phyloP scores from a whole-genome alignment of 352 stramenopile species.

The Phytophthora palmivora region DNA sequence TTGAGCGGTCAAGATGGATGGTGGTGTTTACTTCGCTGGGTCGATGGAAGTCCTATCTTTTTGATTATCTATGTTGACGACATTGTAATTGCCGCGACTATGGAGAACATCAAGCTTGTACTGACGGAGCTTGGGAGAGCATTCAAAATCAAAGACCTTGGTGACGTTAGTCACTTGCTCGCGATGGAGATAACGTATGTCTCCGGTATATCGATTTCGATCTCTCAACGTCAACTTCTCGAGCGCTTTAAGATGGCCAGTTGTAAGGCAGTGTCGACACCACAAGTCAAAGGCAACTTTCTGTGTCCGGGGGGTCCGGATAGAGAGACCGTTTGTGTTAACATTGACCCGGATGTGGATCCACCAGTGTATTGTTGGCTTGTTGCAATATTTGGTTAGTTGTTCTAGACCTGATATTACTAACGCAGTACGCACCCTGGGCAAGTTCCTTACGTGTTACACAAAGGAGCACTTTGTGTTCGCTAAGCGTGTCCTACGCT shows the following conservation, averaged over 20 bases:
- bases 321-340: slow-evolving; percentile 11
- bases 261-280: slow-evolving; percentile 6
- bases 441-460: too few species aligned
- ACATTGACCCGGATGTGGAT: slow-evolving; percentile 7
- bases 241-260: slow-evolving; percentile 4
- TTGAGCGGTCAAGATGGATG: slow-evolving; percentile 1
- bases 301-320: slow-evolving; percentile 9
- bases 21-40: neutral
- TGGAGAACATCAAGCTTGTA: slow-evolving; percentile 9
- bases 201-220: neutral
- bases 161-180: slow-evolving; percentile 11
- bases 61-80: slow-evolving; percentile 14
- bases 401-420: too few species aligned
- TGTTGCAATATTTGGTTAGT: slow-evolving; percentile 5
- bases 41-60: slow-evolving; percentile 1
- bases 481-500: too few species aligned
- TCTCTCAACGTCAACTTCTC: slow-evolving; percentile 1
- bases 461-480: too few species aligned
- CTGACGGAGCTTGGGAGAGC: slow-evolving; percentile 5
- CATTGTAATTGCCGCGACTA: slow-evolving; percentile 6
- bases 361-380: too few species aligned
- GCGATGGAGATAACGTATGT: slow-evolving; percentile 17
- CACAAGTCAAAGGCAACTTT: slow-evolving; percentile 20
- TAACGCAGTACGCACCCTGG: too few species aligned
- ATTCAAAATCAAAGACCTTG: slow-evolving; percentile 14